Evolutionary conservation across 202 grass and related monocot genomes (phyloP).

Genomic region (Dendrocalamus latiflorus): DNA sequence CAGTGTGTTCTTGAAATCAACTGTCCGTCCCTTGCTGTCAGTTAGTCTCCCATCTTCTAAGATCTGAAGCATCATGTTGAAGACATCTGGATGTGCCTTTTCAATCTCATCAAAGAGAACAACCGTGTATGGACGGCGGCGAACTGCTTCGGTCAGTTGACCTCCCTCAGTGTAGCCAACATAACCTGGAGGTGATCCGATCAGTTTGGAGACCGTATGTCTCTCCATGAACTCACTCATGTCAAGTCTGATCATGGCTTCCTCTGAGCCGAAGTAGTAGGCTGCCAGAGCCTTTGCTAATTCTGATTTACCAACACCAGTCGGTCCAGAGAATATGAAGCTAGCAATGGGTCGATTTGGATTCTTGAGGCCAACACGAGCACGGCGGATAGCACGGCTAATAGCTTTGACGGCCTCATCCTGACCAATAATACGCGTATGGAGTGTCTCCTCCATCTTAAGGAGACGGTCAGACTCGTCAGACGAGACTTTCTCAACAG

Average conservation of each 20-base stretch:
- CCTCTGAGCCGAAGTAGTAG: constrained; percentile 83
- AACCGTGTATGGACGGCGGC: constrained; percentile 73
- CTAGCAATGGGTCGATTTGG: constrained; percentile 84
- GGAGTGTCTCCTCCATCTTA: constrained; percentile 89
- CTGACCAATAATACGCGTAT: constrained; percentile 77
- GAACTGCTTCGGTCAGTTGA: constrained; percentile 78
- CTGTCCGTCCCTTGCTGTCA: constrained; percentile 75
- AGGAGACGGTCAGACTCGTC: constrained; percentile 83
- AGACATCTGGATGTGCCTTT: constrained; percentile 90
- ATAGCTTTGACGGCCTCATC: constrained; percentile 88
- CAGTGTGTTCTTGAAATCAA: constrained; percentile 86
- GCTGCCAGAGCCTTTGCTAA: constrained; percentile 72
- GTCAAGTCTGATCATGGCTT: constrained; percentile 89
- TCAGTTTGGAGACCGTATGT: constrained; percentile 84
- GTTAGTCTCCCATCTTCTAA: constrained; percentile 82
- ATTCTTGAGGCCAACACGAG: constrained; percentile 79
- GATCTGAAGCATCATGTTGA: constrained; percentile 99
- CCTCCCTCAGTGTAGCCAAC: constrained; percentile 90
- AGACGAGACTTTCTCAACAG: constrained; percentile 76
- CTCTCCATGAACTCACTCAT: constrained; percentile 98
- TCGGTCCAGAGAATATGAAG: constrained; percentile 90
- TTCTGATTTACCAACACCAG: constrained; percentile 89
- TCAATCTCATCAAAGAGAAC: constrained; percentile 92
- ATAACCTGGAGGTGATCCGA: constrained; percentile 88
- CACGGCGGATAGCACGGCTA: constrained; percentile 76